These are phyloP conservation scores for Musa itinerans DNA, from an alignment of 176 grass and related monocot genomes.

Conservation along the genomic window DNA sequence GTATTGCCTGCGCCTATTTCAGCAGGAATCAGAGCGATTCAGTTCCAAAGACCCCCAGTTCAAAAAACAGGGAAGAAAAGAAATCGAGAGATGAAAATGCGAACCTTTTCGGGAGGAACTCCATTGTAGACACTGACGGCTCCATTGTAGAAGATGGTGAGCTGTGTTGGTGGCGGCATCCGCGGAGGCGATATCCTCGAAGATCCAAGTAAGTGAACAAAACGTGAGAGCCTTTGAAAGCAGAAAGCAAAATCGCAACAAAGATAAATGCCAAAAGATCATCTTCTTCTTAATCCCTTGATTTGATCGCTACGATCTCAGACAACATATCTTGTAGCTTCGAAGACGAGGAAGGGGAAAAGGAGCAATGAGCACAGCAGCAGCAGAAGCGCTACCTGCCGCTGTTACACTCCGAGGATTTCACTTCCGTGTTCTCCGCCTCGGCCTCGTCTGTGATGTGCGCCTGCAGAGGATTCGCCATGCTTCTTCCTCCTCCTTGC, in stretches of 20 bases:
- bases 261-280: not conserved
- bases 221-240: not conserved
- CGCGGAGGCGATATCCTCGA: not conserved
- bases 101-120: constrained; percentile 64
- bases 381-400: not conserved
- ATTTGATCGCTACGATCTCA: not conserved
- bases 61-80: not conserved
- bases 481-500: not conserved
- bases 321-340: not conserved
- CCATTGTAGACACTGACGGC: constrained; percentile 73
- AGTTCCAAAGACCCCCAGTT: not conserved
- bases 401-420: not conserved
- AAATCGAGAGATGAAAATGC: not conserved
- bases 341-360: not conserved
- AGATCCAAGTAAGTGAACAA: not conserved
- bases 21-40: not conserved
- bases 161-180: constrained; percentile 30
- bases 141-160: constrained; percentile 89
- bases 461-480: not conserved
- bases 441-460: not conserved
- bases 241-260: not conserved
- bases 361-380: too few relatives aligned
- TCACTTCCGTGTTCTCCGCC: not conserved
- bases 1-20: constrained; percentile 81
- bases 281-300: not conserved